Evolutionary conservation across 495 filamentous ascomycete genomes (phyloP), one percentile per base, ranked within the genome.

Genomic region (Glarea lozoyensis): DNA sequence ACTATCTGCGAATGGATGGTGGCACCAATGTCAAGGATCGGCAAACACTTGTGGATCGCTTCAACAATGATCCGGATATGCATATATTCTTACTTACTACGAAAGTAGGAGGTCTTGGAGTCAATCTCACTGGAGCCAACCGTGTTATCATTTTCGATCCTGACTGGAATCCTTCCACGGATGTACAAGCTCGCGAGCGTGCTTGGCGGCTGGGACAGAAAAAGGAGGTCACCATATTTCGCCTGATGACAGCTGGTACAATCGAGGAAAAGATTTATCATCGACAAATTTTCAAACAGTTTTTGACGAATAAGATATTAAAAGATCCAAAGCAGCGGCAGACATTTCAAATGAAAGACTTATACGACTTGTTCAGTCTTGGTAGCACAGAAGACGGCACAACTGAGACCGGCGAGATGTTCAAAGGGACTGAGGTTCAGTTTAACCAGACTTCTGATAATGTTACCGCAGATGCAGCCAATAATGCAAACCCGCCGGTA

Each of bases 241-340:
- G 92, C 18, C 69, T 98, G 29, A 88, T 98, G 84, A 92, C 86
- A n/a, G 86, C 87, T 2, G 89, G 90, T 12, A 96, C 92, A 0
- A 97, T 98, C 23, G 92, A 98, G 55, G 92, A 98, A 62, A 97
- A 97, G 69, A 96, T 98, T 30, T 97, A 96, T 45, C 92, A 97
- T 58, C 83, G 92, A 4, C 92, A 98, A 60, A 86, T 98, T 37
- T 97, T 88, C 66, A 98, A 98, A 60, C 88, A 94, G 50, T 94
- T 94, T 54, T 66, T 98, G 22, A 85, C 84, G 6, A 90, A 94
- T 63, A 98, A 98, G 58, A 88, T 98, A 10, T 59, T 96, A 43
- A 84, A 79, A 57, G 88, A 97, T 48, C 88, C 92, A 0, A 94
- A 89, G 51, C 86, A 94, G 55, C 78, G 81, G 12, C 82, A 88